Evolutionary conservation across 2,329 filamentous ascomycete species (phyloP).

Genomic region (Zalaria obscura): DNA sequence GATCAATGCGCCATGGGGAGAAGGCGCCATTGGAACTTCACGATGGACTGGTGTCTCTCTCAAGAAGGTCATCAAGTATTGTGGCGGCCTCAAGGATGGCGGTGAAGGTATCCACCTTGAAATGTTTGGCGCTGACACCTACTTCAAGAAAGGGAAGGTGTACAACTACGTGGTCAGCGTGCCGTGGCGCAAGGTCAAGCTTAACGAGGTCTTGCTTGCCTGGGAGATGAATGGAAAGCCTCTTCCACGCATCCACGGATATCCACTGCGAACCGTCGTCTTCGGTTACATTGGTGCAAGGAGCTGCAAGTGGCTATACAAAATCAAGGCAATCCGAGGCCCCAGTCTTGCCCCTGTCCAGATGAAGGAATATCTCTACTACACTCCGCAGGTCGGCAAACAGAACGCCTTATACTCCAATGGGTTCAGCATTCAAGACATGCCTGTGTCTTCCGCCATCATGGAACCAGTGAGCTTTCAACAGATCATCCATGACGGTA

Average conservation of each 20-base stretch:
- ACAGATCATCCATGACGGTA: conserved; percentile 46
- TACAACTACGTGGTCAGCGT: conserved; percentile 56
- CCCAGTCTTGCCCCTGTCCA: conserved; percentile 48
- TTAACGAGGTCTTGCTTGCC: conserved; percentile 49
- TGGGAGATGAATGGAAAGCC: conserved; percentile 60
- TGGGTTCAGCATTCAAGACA: conserved; percentile 56
- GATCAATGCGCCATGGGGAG: conserved; percentile 33
- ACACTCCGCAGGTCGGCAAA: conserved; percentile 53
- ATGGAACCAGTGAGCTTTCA: conserved; percentile 49
- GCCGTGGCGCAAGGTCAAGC: conserved; percentile 54
- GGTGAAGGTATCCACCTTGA: conserved; percentile 45
- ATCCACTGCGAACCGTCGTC: conserved; percentile 47
- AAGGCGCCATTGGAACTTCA: conserved; percentile 55
- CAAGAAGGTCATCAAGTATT: conserved; percentile 57
- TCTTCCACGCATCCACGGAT: conserved; percentile 52
- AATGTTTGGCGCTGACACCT: conserved; percentile 56
- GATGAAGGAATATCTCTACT: conserved; percentile 54
- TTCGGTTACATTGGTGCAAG: conserved; percentile 48
- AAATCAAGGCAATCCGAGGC: conserved; percentile 44
- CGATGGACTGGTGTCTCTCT: conserved; percentile 48
- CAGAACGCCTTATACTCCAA: conserved; percentile 46
- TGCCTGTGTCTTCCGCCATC: conserved; percentile 55
- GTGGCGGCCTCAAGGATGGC: conserved; percentile 43
- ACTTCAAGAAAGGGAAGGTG: conserved; percentile 52
- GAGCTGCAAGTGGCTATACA: conserved; percentile 50